Evolutionary conservation across 768 basidiomycete species (phyloP).

Genomic region (Panaeolus papilionaceus): DNA sequence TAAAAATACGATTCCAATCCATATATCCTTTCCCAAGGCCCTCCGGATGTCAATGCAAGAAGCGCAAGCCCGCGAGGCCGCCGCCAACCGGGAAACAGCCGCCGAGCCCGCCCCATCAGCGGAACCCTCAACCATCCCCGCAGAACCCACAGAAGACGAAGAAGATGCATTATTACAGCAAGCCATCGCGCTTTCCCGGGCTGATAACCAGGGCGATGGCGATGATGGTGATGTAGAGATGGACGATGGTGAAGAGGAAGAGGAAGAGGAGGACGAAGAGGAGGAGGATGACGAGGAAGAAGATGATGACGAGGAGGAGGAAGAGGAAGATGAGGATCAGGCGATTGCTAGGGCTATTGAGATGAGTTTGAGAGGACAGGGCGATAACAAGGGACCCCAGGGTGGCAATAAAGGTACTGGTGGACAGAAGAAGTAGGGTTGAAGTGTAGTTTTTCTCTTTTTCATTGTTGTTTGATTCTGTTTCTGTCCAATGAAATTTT

Average conservation of each 20-base stretch:
- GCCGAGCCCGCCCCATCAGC: slow-evolving; percentile 43
- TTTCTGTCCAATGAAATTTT: not conserved
- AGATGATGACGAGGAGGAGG: slow-evolving; percentile 69
- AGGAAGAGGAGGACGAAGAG: slow-evolving; percentile 68
- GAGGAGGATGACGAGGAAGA: slow-evolving; percentile 54
- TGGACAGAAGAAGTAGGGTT: slow-evolving; percentile 36
- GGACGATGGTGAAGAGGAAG: slow-evolving; percentile 80
- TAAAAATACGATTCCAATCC: not conserved
- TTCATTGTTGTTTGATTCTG: not conserved
- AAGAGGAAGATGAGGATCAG: slow-evolving; percentile 76
- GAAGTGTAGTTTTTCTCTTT: not conserved
- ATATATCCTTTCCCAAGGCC: slow-evolving; percentile 56
- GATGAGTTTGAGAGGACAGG: slow-evolving; percentile 79
- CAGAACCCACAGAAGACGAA: slow-evolving; percentile 64
- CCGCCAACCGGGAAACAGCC: slow-evolving; percentile 41
- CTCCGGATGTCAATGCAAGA: slow-evolving; percentile 98
- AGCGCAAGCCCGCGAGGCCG: slow-evolving; percentile 78
- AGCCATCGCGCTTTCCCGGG: slow-evolving; percentile 79
- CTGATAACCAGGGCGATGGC: slow-evolving; percentile 58
- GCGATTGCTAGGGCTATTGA: slow-evolving; percentile 90
- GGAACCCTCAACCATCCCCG: slow-evolving; percentile 39
- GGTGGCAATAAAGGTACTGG: slow-evolving; percentile 40
- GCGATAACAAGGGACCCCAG: slow-evolving; percentile 51
- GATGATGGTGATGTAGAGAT: slow-evolving; percentile 85
- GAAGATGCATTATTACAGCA: slow-evolving; percentile 80